These are phyloP conservation scores for Hypoxylon sp. DNA, from an alignment of 2,329 filamentous ascomycete genomes.

Conservation along the genomic window DNA sequence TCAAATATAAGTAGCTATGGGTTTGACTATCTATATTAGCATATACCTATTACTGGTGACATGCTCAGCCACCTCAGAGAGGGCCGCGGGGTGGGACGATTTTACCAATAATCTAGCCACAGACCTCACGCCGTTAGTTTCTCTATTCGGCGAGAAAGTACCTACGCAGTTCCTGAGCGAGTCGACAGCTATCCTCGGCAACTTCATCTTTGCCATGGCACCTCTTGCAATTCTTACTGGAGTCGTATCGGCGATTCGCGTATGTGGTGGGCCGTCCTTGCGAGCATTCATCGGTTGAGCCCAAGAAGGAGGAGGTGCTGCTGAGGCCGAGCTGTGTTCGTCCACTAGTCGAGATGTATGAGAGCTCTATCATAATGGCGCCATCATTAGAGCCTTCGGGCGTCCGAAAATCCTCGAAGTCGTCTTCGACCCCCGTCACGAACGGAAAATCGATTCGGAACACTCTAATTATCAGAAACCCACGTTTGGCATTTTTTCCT, in stretches of 20 bases:
- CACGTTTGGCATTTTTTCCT: neutral
- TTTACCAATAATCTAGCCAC: slow-evolving; percentile 49
- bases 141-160: slow-evolving; percentile 49
- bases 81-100: slow-evolving; percentile 30
- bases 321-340: slow-evolving; percentile 52
- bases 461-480: neutral
- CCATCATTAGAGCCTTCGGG: slow-evolving; percentile 47
- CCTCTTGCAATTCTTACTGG: slow-evolving; percentile 53
- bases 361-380: slow-evolving; percentile 49
- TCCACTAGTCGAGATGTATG: slow-evolving; percentile 52
- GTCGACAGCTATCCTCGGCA: slow-evolving; percentile 37
- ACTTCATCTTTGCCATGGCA: slow-evolving; percentile 48
- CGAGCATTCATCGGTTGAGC: slow-evolving; percentile 52
- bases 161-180: slow-evolving; percentile 19
- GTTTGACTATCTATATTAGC: too few species aligned
- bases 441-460: neutral
- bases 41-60: too few species aligned
- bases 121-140: slow-evolving; percentile 47
- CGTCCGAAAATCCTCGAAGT: slow-evolving; percentile 47
- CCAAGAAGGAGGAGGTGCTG: slow-evolving; percentile 46
- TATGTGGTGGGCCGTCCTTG: slow-evolving; percentile 40
- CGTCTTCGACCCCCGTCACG: slow-evolving; percentile 29
- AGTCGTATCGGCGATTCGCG: slow-evolving; percentile 46
- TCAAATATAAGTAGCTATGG: too few species aligned
- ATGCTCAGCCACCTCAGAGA: slow-evolving; percentile 22